Base-by-base conservation (phyloP, 306 rosid species). In the Quercus cerris region DNA sequence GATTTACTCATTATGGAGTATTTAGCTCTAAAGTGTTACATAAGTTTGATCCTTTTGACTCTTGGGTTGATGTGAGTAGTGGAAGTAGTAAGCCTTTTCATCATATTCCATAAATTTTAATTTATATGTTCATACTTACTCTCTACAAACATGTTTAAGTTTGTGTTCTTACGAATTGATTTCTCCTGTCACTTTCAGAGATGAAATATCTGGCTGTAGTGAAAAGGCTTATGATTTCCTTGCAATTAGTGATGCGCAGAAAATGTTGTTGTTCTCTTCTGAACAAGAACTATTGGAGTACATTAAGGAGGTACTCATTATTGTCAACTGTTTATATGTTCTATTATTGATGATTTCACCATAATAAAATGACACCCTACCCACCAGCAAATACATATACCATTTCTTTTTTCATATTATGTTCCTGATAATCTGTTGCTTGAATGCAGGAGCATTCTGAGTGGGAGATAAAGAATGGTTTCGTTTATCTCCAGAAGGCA, bases 131-230 rank as follows among this genome's bases (percentile, higher is more conserved):
- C 74, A 58, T 51, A 6, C 38, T 20, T 78, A 44, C 61, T 33
- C 17, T 13, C 35, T 58, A 2, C 75, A 12, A 28, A 56, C 3
- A 12, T 18, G 20, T 81, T 66, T 56, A 31, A 51, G 14, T 46
- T 41, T 61, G 44, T 56, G 58, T 77, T 85, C 80, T 87, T 10
- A 70, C 74, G 4, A 49, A 59, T 73, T 55, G 49, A 27, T 78
- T 31, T 73, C 66, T 84, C 6, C 70, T 77, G 75, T 76, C 71
- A 56, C 71, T 75, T 82, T 18, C 87, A 95, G 99, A 78, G 99
- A 95, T 72, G 99, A 95, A 87, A 93, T 93, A 88, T 95, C 98
- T 25, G 98, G 98, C 78, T 95, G 99, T 90, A 90, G 97, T 25
- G 98, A 95, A 92, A 93, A 91, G 86, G 99, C 99, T 35, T 95